phyloP scores from a whole-genome alignment of 164 flowering plant genomes.

The Macadamia tetraphylla region DNA sequence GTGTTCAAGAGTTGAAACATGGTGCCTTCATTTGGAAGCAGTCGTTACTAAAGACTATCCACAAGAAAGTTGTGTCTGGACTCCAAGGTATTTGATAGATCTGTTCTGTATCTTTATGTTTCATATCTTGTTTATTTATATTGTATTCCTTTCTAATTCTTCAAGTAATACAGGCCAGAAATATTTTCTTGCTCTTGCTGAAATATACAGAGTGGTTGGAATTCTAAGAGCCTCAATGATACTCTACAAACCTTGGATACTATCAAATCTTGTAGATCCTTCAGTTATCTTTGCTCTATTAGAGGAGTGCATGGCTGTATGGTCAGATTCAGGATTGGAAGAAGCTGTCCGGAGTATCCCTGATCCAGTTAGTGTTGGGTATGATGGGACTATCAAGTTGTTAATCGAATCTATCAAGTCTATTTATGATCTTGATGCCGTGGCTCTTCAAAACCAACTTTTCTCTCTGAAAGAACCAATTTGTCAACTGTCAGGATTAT shows the following conservation, averaged over 20 bases:
- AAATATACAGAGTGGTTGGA: slow-evolving; percentile 61
- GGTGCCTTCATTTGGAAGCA: slow-evolving; percentile 73
- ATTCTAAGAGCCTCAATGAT: slow-evolving; percentile 49
- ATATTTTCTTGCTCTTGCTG: slow-evolving; percentile 66
- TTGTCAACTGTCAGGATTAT: slow-evolving; percentile 54
- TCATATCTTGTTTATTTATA: background rate
- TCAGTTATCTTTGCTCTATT: slow-evolving; percentile 27
- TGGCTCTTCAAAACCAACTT: slow-evolving; percentile 30
- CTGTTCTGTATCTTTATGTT: background rate
- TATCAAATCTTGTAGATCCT: slow-evolving; percentile 26
- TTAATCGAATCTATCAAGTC: slow-evolving; percentile 50
- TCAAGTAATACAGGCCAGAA: slow-evolving; percentile 42
- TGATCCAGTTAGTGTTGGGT: slow-evolving; percentile 18
- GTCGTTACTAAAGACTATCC: slow-evolving; percentile 36
- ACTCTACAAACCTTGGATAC: slow-evolving; percentile 75
- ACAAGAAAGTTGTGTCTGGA: slow-evolving; percentile 38
- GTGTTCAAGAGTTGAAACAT: slow-evolving; percentile 68
- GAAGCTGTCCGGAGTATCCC: slow-evolving; percentile 49
- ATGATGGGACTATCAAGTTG: slow-evolving; percentile 20
- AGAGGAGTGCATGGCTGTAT: slow-evolving; percentile 51
- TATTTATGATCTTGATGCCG: slow-evolving; percentile 41
- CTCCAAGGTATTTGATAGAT: slow-evolving; percentile 45
- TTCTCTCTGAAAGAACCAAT: slow-evolving; percentile 25
- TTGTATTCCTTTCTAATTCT: background rate
- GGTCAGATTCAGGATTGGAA: slow-evolving; percentile 69